Base-by-base conservation (phyloP, 164 flowering plant species). In the Euptelea pleiosperma region DNA sequence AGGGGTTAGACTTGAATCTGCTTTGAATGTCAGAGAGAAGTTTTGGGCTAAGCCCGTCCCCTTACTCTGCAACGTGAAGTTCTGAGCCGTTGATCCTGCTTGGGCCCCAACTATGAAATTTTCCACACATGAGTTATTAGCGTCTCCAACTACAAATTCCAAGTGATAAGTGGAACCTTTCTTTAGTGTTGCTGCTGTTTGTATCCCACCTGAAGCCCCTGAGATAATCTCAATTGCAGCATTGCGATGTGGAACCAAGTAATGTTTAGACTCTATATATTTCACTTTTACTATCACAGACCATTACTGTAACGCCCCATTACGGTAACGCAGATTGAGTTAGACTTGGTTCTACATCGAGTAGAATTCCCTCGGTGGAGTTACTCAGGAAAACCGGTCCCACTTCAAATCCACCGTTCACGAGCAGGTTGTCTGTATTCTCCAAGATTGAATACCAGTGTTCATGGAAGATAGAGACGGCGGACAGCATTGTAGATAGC, bases 241-340 rank as follows among this genome's bases (percentile, higher is more conserved):
- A 9, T 75, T 67, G 54, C 85, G 82, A 58, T 72, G 59, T 36
- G 80, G 85, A 43, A 80, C 77, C 30, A 33, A 61, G 71, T 69
- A 78, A 58, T 76, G 73, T 44, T 67, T 60, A 21, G 80, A 65
- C 48, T 76, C 66, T 63, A 81, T 76, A 67, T 78, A 78, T 51
- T 66, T 76, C 8, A 78, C 74, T 19, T 74, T 76, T 59, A 79
- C 79, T 6, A 62, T 48, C 6, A 78, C 62, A 7, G 76, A 48
- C 81, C 83, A 81, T 29, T 70, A 70, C 49, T 51, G 71, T 48
- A 81, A n/a, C n/a, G n/a, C n/a, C n/a, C n/a, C n/a, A n/a, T n/a
- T n/a, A n/a, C n/a, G n/a, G n/a, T n/a, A n/a, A 34, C 41, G 80
- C 65, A 3, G 82, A 78, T 50, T 58, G 65, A 26, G 56, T 15